Evolutionary conservation across 768 basidiomycete genomes (phyloP), one percentile per base, ranked within the genome.

Genomic region (Rhizopogon vinicolor): DNA sequence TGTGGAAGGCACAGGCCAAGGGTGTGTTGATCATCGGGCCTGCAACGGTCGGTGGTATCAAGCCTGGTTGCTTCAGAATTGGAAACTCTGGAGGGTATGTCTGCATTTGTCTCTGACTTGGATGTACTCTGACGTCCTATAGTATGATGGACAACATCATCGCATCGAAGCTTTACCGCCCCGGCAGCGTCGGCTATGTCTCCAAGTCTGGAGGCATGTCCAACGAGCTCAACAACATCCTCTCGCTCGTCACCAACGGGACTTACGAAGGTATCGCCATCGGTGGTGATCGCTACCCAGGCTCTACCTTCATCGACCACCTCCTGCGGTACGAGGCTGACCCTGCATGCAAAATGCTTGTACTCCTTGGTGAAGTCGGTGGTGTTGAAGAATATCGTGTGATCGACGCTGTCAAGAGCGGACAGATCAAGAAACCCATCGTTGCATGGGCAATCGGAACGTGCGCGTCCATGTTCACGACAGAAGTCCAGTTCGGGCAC

Each of bases 91-190:
- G 96, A 79, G 96, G 91, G 89, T 89, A 64, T 63, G 86, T 74
- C 9, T 41, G 8, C 33, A 25, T 37, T 39, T 37, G 25, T 29
- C 44, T 28, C 14, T 43, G 6, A 29, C 51, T 49, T 10, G 45
- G 40, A 12, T 55, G 18, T 35, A 35, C 45, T 54, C 55, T 43
- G 9, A 42, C 13, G 18, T 42, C 35, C 18, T 7, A 6, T 58
- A 88, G 92, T 67, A 98, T 98, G 96, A 97, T 98, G 95, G 96
- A 99, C 80, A 99, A 98, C 81, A 95, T 98, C 77, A 97, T 98
- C 68, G 78, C 95, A 7, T 96, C 93, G 59, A 99, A 98, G 80
- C 89, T 99, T 59, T 99, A 98, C 84, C 93, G 95, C 66, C 78
- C 94, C 28, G 96, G 96, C 54, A 93, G 94, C 12, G 91, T 99